A percentile compares a stretch with the other conserved stretches of the same genome.
These are phyloP conservation scores for Pulveroboletus ravenelii DNA, from an alignment of 768 basidiomycete species.

Conservation along the genomic window DNA sequence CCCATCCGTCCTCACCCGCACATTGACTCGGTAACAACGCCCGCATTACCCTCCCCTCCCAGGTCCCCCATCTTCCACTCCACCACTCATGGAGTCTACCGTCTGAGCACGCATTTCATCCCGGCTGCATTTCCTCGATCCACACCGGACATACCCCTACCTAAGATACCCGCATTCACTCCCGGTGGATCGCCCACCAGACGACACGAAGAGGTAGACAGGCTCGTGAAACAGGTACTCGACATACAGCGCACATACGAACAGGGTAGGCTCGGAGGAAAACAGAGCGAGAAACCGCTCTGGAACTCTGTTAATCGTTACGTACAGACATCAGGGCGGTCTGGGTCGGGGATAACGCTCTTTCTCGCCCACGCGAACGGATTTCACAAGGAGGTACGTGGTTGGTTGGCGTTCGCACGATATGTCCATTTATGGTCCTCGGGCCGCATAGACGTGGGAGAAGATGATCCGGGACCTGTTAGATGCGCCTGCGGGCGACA, in stretches of 20 bases:
- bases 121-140: conserved; percentile 28
- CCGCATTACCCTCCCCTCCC: conserved; percentile 18
- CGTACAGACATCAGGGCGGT: conserved; percentile 24
- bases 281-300: conserved; percentile 34
- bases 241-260: conserved; percentile 12
- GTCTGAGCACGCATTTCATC: conserved; percentile 27
- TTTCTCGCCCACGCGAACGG: conserved; percentile 84
- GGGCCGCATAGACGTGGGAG: conserved; percentile 68
- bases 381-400: conserved; percentile 75
- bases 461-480: conserved; percentile 55
- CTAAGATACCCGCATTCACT: conserved; percentile 13
- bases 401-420: neutral
- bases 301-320: conserved; percentile 78
- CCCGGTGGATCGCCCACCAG: neutral
- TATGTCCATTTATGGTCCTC: neutral
- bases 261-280: conserved; percentile 13
- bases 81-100: conserved; percentile 13
- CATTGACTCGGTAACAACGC: conserved; percentile 2
- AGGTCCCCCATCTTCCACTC: conserved; percentile 20
- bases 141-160: conserved; percentile 21
- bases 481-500: conserved; percentile 31
- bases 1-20: conserved; percentile 12
- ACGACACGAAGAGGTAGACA: conserved; percentile 8
- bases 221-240: conserved; percentile 17
- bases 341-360: conserved; percentile 46